Base-by-base conservation (phyloP, 345 rosid genomes). In the Psidium friedrichsthalianum region DNA sequence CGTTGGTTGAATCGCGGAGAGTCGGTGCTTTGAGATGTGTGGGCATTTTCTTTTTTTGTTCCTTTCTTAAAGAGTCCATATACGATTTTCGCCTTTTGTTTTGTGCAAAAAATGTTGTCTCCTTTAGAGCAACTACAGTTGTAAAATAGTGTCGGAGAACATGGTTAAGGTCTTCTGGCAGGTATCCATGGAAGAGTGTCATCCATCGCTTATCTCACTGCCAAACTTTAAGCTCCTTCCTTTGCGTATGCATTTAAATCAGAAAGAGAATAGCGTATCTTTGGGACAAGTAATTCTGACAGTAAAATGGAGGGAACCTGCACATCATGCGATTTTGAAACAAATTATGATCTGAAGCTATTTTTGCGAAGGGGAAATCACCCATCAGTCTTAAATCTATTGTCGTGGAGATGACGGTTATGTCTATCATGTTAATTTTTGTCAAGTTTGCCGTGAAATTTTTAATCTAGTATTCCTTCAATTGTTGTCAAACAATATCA, bases 271-370 rank as follows among this genome's bases (percentile, higher is more conserved):
- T 94, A 97, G 85, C 85, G 88, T 94, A 93, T 1, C 96, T 93
- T 89, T 91, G 97, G 87, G 86, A 85, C 44, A 93, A 90, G 89
- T 93, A 94, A 5, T 94, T 82, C 27, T 40, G 86, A 56, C 93
- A n/a, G 91, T 89, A 85, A 89, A 85, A 96, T 95, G 16, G 92
- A 18, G 93, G 91, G 85, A 91, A 94, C 90, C 92, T 94, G 87
- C 5, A 56, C n/a, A 18, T 1, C 15, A 21, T 14, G 2, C 49
- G 42, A 56, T 20, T 36, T 42, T 4, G 21, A 58, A 61, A 8
- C 58, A 9, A 20, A 24, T 42, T 4, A 58, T 55, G 52, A 47
- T 18, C 6, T 0, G 0, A 49, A n/a, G n/a, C n/a, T n/a, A n/a
- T n/a, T n/a, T n/a, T 56, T 59, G 36, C 74, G 27, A 14, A 59